Base-by-base conservation (phyloP, 805 yeast species). In the Suhomyces kilbournensis region DNA sequence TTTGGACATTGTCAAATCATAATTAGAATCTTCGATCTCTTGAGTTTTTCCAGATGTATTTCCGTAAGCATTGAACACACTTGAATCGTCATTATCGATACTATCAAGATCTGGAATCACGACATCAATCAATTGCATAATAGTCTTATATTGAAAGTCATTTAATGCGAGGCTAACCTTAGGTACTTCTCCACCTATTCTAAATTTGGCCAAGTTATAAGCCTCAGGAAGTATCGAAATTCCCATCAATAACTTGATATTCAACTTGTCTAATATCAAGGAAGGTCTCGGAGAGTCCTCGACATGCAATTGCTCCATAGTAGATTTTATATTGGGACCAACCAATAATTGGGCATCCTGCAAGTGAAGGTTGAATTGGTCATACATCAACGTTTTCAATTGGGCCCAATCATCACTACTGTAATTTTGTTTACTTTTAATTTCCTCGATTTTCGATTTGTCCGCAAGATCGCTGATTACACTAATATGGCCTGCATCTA, bases 401-500 rank as follows among this genome's bases (percentile, higher is more conserved):
- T 80, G 76, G 17, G 83, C 80, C 88, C 96, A 93, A 61, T 93
- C 97, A 2, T 79, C 82, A 2, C 72, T 77, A 1, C 80, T 71
- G 62, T 85, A 86, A 54, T 70, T 71, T 6, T 77, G 75, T 62
- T 88, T 82, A 23, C 83, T 75, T 62, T 85, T 89, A 45, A 91
- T 81, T 53, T 84, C 84, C 48, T 85, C 84, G 25, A 91, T 79
- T 45, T 81, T 82, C 3, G 80, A 78, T 57, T 82, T 83, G 46
- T 87, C 88, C 3, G 85, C 94, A 40, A 93, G 77, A 60, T 92
- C 94, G 64, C 97, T 89, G 1, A 76, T 70, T 14, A 94, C 83
- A 57, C 90, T 85, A 22, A 96, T 86, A 67, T 93, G 97, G 63
- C 99, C 99, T 7, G 97, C 97, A 76, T 94, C 98, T 50, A 94